phyloP scores from a whole-genome alignment of 495 filamentous ascomycete genomes.

The Trichoderma virens region DNA sequence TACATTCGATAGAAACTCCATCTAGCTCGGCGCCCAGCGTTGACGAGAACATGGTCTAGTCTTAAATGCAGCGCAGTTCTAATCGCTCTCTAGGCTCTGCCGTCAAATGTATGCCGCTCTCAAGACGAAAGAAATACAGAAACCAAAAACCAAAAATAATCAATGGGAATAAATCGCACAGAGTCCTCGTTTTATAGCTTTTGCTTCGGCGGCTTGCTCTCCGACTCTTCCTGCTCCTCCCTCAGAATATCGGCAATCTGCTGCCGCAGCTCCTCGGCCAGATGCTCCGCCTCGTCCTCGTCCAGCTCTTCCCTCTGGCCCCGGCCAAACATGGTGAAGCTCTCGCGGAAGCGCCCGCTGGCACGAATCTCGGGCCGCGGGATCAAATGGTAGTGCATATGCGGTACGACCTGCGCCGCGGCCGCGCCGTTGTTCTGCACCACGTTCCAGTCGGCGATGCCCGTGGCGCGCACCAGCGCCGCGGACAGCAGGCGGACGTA shows the following conservation, averaged over 20 bases:
- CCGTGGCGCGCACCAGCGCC: conserved; percentile 55
- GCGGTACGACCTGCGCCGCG: conserved; percentile 84
- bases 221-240: conserved; percentile 33
- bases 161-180: no score
- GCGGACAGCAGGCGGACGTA: conserved; percentile 71
- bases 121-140: not conserved
- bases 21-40: not conserved
- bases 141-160: no score
- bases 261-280: conserved; percentile 56
- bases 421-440: conserved; percentile 89
- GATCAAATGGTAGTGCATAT: conserved; percentile 91
- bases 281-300: conserved; percentile 65
- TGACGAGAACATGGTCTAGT: not conserved
- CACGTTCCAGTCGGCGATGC: conserved; percentile 77
- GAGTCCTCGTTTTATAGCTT: not conserved
- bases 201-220: not conserved
- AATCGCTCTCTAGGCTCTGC: not conserved
- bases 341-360: conserved; percentile 35
- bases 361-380: conserved; percentile 53
- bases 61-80: not conserved
- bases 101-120: not conserved
- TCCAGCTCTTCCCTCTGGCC: conserved; percentile 77
- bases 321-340: conserved; percentile 78
- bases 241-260: conserved; percentile 49
- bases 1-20: no score